Evolutionary conservation across 2,329 filamentous ascomycete species (phyloP), one percentile per base, ranked within the genome.

Genomic region (Pseudomassariella vexata): DNA sequence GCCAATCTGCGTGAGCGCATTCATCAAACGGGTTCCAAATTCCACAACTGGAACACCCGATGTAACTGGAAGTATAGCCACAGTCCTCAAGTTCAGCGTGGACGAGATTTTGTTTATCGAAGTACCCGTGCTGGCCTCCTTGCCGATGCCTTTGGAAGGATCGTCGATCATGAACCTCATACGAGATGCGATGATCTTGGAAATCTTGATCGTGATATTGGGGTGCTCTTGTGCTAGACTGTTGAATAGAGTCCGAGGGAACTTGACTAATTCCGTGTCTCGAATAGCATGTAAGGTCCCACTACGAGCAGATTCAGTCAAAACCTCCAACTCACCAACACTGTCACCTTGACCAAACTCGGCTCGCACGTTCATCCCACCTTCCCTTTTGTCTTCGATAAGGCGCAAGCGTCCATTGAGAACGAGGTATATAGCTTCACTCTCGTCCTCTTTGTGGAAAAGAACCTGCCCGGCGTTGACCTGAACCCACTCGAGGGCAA

Each of bases 261-360:
- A 95, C 49, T 95, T 96, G 37, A 94, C 90, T 18, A 98, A 65
- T 54, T 98, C 92, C 0, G 92, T 96, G 44, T 96, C 92, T 36
- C 92, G 84, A 46, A 98, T 98, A 5, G 92, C 92, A 52, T 96
- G 90, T 10, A 98, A 63, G 2, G 90, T 95, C 2, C 86, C 89
- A 9, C 90, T 82, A n/a, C 94, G 79, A 5, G 75, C 78, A 2
- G 88, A 92, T 57, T 98, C 94, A 0, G 94, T 98, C 62, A 98
- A 78, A 19, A 98, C 92, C 56, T 98, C 94, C 2, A 98, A 73
- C 56, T 98, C 92, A 6, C 92, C 92, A 12, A 98, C 88, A 55
- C 92, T 98, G 54, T 98, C 94, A 7, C 94, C 94, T 59, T 98
- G 92, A 4, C 92, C 92, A 50, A 84, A 96, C 56, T 98, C 94